Evolutionary conservation across 2,329 filamentous ascomycete species (phyloP).

Genomic region (Stenocarpella maydis): DNA sequence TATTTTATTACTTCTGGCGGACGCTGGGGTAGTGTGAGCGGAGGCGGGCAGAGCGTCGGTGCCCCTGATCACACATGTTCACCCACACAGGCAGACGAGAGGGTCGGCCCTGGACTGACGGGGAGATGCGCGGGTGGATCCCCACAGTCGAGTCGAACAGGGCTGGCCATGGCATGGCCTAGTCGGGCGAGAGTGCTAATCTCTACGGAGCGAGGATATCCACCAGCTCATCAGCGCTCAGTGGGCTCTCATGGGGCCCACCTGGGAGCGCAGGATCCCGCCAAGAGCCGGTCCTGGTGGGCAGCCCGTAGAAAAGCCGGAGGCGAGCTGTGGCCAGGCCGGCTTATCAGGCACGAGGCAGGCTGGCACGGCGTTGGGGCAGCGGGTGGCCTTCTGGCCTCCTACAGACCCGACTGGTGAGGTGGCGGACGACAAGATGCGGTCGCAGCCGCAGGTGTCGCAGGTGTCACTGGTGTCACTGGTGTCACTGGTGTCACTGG

Average conservation of each 20-base stretch:
- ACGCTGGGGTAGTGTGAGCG: conserved; percentile 30
- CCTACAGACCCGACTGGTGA: neutral
- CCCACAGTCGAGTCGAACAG: conserved; percentile 25
- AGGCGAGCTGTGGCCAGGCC: neutral
- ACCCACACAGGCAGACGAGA: conserved; percentile 8
- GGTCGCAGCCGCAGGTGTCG: neutral
- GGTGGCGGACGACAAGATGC: neutral
- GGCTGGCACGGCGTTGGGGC: neutral
- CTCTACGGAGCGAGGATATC: conserved; percentile 20
- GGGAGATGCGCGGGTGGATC: conserved; percentile 26
- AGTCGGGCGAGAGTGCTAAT: conserved; percentile 21
- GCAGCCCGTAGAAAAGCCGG: neutral
- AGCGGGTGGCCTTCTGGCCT: neutral
- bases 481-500: neutral
- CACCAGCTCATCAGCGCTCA: conserved; percentile 17
- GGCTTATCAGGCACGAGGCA: conserved; percentile 5
- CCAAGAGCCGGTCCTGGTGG: conserved; percentile 16
- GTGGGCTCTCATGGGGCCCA: conserved; percentile 16
- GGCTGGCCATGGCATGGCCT: conserved; percentile 15
- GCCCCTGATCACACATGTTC: conserved; percentile 25
- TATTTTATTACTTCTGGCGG: conserved; percentile 50
- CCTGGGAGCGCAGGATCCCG: conserved; percentile 15
- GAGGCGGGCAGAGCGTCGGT: conserved; percentile 28
- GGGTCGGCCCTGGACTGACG: conserved; percentile 23
- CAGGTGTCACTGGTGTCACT: neutral